phyloP scores from a whole-genome alignment of 1,284 basidiomycete genomes.

The Paramarasmius palmivorus region DNA sequence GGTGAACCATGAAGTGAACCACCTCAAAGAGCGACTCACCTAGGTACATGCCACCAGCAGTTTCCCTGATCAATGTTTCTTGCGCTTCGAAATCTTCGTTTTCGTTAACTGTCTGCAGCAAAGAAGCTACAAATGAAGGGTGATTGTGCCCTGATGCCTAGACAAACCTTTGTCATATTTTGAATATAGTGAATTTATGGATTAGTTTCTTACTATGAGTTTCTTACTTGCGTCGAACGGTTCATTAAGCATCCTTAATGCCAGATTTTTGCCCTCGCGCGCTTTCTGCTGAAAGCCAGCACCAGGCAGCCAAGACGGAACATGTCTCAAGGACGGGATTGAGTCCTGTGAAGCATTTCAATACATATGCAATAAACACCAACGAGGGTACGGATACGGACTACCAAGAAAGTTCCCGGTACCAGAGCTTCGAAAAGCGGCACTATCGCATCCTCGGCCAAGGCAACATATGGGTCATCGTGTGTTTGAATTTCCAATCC shows the following conservation, averaged over 20 bases:
- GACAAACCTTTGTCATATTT: too few relatives aligned
- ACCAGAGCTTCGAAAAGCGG: background rate
- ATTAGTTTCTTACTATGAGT: background rate
- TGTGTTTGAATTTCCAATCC: background rate
- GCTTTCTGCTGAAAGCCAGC: slow-evolving; percentile 6
- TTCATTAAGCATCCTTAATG: background rate
- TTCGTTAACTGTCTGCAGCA: background rate
- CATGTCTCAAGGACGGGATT: background rate
- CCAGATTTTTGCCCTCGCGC: background rate
- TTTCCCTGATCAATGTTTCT: background rate
- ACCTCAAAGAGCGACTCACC: too few relatives aligned
- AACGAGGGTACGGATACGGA: background rate
- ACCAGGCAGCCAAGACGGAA: slow-evolving; percentile 5
- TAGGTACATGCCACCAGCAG: background rate
- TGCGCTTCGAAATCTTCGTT: background rate
- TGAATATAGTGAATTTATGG: too few relatives aligned
- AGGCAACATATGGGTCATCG: background rate
- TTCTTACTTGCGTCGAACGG: background rate
- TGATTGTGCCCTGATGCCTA: background rate
- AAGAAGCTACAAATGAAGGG: background rate
- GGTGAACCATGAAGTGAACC: background rate
- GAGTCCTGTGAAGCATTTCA: background rate
- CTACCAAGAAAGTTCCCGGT: background rate
- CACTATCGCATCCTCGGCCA: background rate
- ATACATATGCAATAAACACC: too few relatives aligned